phyloP scores from a whole-genome alignment of 116 monocot genomes.

The Trichopus zeylanicus region DNA sequence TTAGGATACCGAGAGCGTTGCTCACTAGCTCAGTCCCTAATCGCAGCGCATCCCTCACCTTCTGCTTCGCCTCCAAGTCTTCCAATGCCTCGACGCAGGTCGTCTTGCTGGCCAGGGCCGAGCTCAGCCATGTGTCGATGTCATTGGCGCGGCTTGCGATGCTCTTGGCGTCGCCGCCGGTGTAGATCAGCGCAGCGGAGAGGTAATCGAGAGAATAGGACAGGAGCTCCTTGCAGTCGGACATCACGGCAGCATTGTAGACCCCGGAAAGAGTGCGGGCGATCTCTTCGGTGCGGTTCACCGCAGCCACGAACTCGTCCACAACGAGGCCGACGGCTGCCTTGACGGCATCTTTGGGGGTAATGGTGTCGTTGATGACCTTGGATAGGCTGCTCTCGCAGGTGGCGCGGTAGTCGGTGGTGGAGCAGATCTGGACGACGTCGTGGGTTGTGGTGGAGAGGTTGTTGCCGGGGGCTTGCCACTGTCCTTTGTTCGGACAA shows the following conservation, averaged over 20 bases:
- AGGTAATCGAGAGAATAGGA: slow-evolving; percentile 40
- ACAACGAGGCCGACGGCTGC: slow-evolving; percentile 35
- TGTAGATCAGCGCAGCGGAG: slow-evolving; percentile 12
- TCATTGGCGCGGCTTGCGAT: slow-evolving; percentile 18
- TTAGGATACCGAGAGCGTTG: slow-evolving; percentile 68
- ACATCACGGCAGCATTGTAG: slow-evolving; percentile 30
- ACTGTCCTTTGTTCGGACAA: slow-evolving; percentile 15
- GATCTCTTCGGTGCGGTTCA: slow-evolving; percentile 15
- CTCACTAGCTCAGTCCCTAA: slow-evolving; percentile 42
- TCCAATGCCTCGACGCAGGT: slow-evolving; percentile 55
- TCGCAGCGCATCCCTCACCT: background rate
- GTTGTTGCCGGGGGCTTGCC: slow-evolving; percentile 8
- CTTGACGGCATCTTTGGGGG: slow-evolving; percentile 31
- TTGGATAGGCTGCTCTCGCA: slow-evolving; percentile 35
- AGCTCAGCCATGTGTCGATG: slow-evolving; percentile 57
- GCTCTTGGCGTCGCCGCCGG: slow-evolving; percentile 8
- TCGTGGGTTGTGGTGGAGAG: slow-evolving; percentile 20
- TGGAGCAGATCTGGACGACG: slow-evolving; percentile 32
- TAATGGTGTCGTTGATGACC: slow-evolving; percentile 15
- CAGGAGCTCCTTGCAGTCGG: slow-evolving; percentile 52
- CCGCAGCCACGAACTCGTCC: slow-evolving; percentile 22
- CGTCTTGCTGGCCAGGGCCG: slow-evolving; percentile 45
- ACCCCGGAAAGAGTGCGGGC: slow-evolving; percentile 9
- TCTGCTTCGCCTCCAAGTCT: slow-evolving; percentile 17
- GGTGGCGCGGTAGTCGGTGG: slow-evolving; percentile 42